Evolutionary conservation across 1,284 basidiomycete species (phyloP), one percentile per base, ranked within the genome.

Genomic region (Apiotrichum laibachii): DNA sequence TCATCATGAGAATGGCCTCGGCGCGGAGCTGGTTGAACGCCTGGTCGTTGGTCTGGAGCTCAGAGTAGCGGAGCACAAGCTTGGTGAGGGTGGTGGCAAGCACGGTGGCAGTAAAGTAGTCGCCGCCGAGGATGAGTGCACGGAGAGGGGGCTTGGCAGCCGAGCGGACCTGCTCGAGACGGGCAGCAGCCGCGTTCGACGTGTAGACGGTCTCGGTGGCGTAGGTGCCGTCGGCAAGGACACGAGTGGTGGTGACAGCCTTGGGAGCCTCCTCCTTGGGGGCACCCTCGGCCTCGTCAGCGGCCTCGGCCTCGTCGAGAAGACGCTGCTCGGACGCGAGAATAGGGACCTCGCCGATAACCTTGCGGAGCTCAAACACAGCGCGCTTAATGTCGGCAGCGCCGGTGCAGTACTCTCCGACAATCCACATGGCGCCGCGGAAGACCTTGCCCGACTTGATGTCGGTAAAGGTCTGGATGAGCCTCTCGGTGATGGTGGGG

Each of bases 1-100:
- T 89, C 95, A 99, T 98, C 74, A 99, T 93, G 60, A 99, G 83
- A 90, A 99, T 98, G 3, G 92, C 88, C 88, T 99, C 95, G 19
- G 95, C 95, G 33, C 89, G 85, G 12, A 98, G 79, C 11, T 84
- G 81, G 68, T 94, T 93, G 53, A 85, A 82, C 40, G 84, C 82
- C 54, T 80, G 78, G 19, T 75, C 75, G 67, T 92, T 88, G 21
- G 75, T 70, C 4, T 83, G 81, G 34, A 85, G 77, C 64, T 89
- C 85, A 21, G 84, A 81, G 73, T 88, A 92, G 26, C 94, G 85
- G 48, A 98, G 82, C 12, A 96, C 88, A 33, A 99, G 84, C 80
- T 99, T 99, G 56, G 92, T 91, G 61, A 99, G 80, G 1, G 94
- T 88, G 42, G 89, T 85, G 13, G 93, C 87, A 26, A 99, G 83